Percentiles rank a stretch among this genome's conserved stretches.
Evolutionary conservation across 306 rosid genomes (phyloP).

Genomic region (Astragalus membranaceus): DNA sequence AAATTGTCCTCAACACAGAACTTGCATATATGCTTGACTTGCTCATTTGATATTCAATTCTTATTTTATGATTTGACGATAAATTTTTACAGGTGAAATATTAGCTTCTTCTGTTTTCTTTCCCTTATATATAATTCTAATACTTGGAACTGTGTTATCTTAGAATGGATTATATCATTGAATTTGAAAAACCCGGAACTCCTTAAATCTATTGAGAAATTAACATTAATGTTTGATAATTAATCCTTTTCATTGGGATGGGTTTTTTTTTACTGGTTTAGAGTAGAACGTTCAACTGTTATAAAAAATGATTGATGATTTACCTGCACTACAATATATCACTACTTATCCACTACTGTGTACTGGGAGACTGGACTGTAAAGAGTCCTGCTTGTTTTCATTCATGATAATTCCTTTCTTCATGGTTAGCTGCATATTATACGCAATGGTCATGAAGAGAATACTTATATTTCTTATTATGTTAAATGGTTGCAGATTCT

Average conservation of each 20-base stretch:
- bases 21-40: slow-evolving; percentile 4
- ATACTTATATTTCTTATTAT: slow-evolving; percentile 14
- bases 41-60: background rate
- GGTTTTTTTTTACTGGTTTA: slow-evolving; percentile 1
- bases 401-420: background rate
- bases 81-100: background rate
- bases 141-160: background rate
- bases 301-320: background rate
- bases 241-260: background rate
- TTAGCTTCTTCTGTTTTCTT: slow-evolving; percentile 1
- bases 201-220: background rate
- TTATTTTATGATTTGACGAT: background rate
- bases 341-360: background rate
- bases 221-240: background rate
- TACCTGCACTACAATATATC: background rate
- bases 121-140: background rate
- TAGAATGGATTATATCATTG: background rate
- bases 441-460: background rate
- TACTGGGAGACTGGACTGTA: slow-evolving; percentile 2
- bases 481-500: slow-evolving; percentile 62
- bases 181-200: slow-evolving; percentile 8
- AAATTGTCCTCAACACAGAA: background rate
- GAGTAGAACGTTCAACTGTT: background rate
- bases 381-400: slow-evolving; percentile 10
- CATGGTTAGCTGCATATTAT: slow-evolving; percentile 11